These are phyloP conservation scores for Jamesozyma hellenica DNA, from an alignment of 805 yeast genomes.

Conservation along the genomic window DNA sequence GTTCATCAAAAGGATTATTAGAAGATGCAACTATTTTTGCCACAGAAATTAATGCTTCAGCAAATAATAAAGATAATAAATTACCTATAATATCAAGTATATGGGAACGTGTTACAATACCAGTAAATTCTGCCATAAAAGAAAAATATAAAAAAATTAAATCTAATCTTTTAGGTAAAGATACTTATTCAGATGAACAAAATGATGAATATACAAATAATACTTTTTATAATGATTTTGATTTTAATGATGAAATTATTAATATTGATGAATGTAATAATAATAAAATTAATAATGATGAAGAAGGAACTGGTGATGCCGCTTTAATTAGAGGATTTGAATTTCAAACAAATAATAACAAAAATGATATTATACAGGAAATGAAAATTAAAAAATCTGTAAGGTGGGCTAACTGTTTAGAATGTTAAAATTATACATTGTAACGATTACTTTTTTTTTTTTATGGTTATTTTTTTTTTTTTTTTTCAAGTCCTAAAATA, in stretches of 20 bases:
- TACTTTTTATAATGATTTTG: neutral
- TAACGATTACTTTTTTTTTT: neutral
- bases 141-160: slow-evolving; percentile 16
- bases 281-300: neutral
- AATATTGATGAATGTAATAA: slow-evolving; percentile 1
- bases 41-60: slow-evolving; percentile 24
- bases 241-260: slow-evolving; percentile 1
- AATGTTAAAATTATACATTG: neutral
- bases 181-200: slow-evolving; percentile 6
- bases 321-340: slow-evolving; percentile 26
- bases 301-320: slow-evolving; percentile 12
- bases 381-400: slow-evolving; percentile 3
- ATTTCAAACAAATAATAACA: slow-evolving; percentile 5
- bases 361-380: neutral
- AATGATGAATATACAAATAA: slow-evolving; percentile 2
- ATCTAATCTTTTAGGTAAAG: slow-evolving; percentile 12
- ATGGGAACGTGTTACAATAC: slow-evolving; percentile 25
- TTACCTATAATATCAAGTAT: slow-evolving; percentile 18
- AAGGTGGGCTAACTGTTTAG: slow-evolving; percentile 1
- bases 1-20: slow-evolving; percentile 23
- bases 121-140: slow-evolving; percentile 22
- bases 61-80: slow-evolving; percentile 9
- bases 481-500: too few relatives aligned
- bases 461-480: too few relatives aligned
- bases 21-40: slow-evolving; percentile 28